Evolutionary conservation across 1,139 yeast species (phyloP).

Genomic region (Zhuliangozyma blackwelliae): DNA sequence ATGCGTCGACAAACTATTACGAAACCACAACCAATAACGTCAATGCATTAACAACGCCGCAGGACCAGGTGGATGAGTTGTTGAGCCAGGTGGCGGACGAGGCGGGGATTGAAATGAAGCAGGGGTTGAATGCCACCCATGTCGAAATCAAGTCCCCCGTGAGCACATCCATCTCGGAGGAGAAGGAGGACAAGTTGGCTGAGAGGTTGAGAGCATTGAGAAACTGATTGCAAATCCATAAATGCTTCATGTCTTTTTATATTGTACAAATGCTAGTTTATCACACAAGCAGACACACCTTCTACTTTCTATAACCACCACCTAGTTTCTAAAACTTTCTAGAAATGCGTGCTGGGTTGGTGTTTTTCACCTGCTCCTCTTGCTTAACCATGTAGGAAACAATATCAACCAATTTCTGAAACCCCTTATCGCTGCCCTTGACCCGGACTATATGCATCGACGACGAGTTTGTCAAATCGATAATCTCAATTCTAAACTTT

Average conservation of each 20-base stretch:
- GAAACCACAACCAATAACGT: constrained; percentile 87
- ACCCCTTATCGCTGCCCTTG: constrained; percentile 68
- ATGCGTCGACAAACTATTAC: constrained; percentile 89
- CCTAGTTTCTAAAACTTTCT: too few relatives aligned
- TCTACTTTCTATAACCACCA: neutral
- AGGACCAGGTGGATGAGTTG: constrained; percentile 89
- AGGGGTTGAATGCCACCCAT: constrained; percentile 59
- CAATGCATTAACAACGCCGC: constrained; percentile 86
- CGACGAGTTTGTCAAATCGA: constrained; percentile 39
- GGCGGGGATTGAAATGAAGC: constrained; percentile 92
- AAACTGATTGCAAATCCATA: constrained; percentile 13
- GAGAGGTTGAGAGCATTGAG: constrained; percentile 81
- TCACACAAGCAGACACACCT: too few relatives aligned
- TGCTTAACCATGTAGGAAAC: constrained; percentile 34
- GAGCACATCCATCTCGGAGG: constrained; percentile 48
- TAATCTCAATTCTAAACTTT: constrained; percentile 43
- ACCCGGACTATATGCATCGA: constrained; percentile 51
- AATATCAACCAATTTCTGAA: constrained; percentile 51
- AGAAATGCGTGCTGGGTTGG: constrained; percentile 7
- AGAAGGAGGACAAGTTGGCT: constrained; percentile 81
- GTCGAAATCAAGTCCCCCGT: constrained; percentile 43
- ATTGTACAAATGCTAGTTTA: too few relatives aligned
- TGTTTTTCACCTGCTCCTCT: constrained; percentile 27
- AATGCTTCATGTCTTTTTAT: too few relatives aligned
- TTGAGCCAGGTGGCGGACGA: constrained; percentile 96